Base-by-base conservation (phyloP, 2,329 filamentous ascomycete species). In the Aspergillus tamarii region DNA sequence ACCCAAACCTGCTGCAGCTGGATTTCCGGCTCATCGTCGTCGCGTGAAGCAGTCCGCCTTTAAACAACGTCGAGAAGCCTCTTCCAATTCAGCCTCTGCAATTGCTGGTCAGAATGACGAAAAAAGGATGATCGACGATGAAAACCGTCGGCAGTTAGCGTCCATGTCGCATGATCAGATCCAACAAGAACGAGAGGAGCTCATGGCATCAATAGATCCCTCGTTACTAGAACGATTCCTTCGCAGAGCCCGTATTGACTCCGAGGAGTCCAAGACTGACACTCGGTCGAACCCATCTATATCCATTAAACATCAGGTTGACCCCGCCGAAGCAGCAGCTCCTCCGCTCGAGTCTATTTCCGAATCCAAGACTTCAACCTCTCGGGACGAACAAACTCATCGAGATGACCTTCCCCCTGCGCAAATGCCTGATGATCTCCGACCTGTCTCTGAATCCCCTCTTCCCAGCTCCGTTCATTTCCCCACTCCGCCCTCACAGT, bases 11-110 rank as follows among this genome's bases (percentile, higher is more conserved):
- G 89, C 90, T 10, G 83, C 84, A 83, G 88, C 87, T 14, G 95
- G 95, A 1, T 98, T 98, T 70, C 95, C 95, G n/a, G 88, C 89
- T 63, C 94, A 93, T 77, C 95, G 91, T 77, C 93, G 91, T 76
- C 88, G 94, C 68, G 84, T 83, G 61, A 85, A 86, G 62, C 79
- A 87, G 9, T 97, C 93, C 1, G 86, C 90, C 1, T 97, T 97
- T 82, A 96, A 93, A 76, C 89, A 92, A 72, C 87, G 88, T 32
- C 61, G 67, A 61, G 43, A 66, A 39, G 23, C 72, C 23, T 68
- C 64, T 1, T 54, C 64, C 53, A 61, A 62, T 57, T 9, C 50
- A 1, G 9, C 56, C 30, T 10, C 50, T 28, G 6, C 69, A 61
- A 57, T n/a, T 4, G 30, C 62, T 16, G 43, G 28, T 34, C 28